These are phyloP conservation scores for Clonostachys solani DNA, from an alignment of 2,329 filamentous ascomycete species.

Conservation along the genomic window DNA sequence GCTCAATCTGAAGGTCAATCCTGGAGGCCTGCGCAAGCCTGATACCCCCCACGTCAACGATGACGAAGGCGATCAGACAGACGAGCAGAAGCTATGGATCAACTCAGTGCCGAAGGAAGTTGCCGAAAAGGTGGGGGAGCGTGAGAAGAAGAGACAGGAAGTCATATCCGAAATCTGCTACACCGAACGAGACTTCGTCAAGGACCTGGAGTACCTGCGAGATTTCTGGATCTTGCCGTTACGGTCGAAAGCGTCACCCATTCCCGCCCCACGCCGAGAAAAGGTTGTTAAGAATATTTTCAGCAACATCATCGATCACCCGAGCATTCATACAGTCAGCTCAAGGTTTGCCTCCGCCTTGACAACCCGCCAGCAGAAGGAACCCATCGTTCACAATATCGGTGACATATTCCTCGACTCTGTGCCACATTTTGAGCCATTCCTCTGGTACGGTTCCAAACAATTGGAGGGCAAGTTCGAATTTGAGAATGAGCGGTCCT, in stretches of 20 bases:
- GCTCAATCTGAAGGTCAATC: constrained; percentile 88
- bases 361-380: constrained; percentile 85
- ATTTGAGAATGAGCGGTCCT: constrained; percentile 91
- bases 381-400: constrained; percentile 81
- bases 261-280: constrained; percentile 82
- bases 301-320: constrained; percentile 84
- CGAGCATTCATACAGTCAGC: constrained; percentile 83
- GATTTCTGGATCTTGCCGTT: constrained; percentile 98
- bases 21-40: constrained; percentile 66
- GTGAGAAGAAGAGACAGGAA: constrained; percentile 95
- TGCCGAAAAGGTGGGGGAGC: constrained; percentile 82
- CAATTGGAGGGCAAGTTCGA: constrained; percentile 97
- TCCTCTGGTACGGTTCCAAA: constrained; percentile 93
- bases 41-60: constrained; percentile 60
- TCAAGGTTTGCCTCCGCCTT: constrained; percentile 82
- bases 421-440: constrained; percentile 89
- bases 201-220: constrained; percentile 93
- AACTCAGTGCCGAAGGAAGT: constrained; percentile 96
- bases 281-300: constrained; percentile 94
- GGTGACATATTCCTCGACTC: constrained; percentile 94
- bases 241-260: constrained; percentile 76
- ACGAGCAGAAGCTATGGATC: constrained; percentile 99
- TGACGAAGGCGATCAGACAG: constrained; percentile 76
- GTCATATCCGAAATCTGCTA: constrained; percentile 99
- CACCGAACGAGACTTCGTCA: constrained; percentile 97